Evolutionary conservation across 768 basidiomycete species (phyloP).

Genomic region (Mrakia gelida): DNA sequence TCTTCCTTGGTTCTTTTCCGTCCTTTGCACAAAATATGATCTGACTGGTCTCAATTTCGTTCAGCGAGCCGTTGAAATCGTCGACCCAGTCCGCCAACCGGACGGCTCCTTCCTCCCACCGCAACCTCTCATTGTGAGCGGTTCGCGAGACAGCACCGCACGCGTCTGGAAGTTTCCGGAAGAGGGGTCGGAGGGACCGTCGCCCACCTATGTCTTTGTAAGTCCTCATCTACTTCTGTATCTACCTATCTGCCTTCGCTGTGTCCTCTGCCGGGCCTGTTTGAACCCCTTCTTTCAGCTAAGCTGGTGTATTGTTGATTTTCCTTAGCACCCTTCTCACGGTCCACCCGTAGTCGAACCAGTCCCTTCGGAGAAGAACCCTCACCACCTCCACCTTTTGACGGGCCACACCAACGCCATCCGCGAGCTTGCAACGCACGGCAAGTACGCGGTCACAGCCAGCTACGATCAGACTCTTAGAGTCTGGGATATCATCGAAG

Average conservation of each 20-base stretch:
- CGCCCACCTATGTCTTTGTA: background rate
- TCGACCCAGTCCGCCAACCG: slow-evolving; percentile 65
- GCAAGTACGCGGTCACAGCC: slow-evolving; percentile 85
- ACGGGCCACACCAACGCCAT: slow-evolving; percentile 88
- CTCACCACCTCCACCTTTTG: slow-evolving; percentile 77
- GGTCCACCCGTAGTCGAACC: background rate
- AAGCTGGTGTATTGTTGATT: slow-evolving; percentile 6
- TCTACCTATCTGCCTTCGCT: slow-evolving; percentile 1
- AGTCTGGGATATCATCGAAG: slow-evolving; percentile 87
- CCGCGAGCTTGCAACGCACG: slow-evolving; percentile 85
- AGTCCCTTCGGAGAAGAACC: slow-evolving; percentile 55
- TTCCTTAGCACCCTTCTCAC: background rate
- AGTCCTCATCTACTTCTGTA: background rate
- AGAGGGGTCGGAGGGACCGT: slow-evolving; percentile 56
- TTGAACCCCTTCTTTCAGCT: slow-evolving; percentile 7
- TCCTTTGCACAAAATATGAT: background rate
- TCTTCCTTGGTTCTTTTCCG: slow-evolving; percentile 44
- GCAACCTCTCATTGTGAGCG: slow-evolving; percentile 65
- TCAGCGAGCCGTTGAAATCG: slow-evolving; percentile 56
- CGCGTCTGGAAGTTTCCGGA: slow-evolving; percentile 64
- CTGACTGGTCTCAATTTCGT: background rate
- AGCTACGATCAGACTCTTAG: slow-evolving; percentile 93
- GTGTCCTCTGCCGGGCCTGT: background rate
- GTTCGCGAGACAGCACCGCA: slow-evolving; percentile 62
- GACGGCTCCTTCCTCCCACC: slow-evolving; percentile 49